A percentile compares a stretch with the other conserved stretches of the same genome.
Evolutionary conservation across 2,329 filamentous ascomycete genomes (phyloP).

Genomic region (Diplodia scrobiculata): DNA sequence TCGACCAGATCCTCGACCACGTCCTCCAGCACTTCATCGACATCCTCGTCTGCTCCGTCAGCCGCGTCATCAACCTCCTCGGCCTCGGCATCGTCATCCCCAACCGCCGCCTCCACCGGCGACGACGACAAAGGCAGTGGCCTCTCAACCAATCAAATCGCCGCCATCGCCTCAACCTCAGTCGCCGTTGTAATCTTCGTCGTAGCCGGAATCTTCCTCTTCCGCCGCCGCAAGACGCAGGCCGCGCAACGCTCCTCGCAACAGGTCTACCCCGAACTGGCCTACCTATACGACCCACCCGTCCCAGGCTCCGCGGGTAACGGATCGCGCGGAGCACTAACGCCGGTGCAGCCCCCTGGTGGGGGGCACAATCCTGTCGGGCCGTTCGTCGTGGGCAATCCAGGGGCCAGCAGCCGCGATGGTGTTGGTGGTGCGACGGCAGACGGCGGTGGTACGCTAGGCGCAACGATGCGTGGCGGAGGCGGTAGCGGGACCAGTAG

Average conservation of each 20-base stretch:
- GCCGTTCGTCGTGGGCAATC: not conserved
- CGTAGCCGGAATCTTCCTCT: conserved; percentile 40
- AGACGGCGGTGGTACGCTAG: not conserved
- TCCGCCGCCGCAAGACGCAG: conserved; percentile 36
- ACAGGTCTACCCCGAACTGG: conserved; percentile 40
- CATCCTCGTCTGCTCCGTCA: conserved; percentile 13
- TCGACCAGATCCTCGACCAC: not conserved
- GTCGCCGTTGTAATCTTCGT: conserved; percentile 41
- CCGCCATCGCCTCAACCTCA: conserved; percentile 41
- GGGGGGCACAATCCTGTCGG: not conserved
- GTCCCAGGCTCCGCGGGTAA: not conserved
- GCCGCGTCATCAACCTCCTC: not conserved
- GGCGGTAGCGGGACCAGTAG: not conserved
- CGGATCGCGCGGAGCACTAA: not conserved
- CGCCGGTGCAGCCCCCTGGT: not conserved
- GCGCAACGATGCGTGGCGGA: conserved; percentile 1
- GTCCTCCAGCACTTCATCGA: conserved; percentile 12
- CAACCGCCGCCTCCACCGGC: conserved; percentile 20
- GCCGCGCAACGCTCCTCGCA: conserved; percentile 32
- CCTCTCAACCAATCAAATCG: conserved; percentile 40
- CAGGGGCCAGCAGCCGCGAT: not conserved
- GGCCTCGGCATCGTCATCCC: not conserved
- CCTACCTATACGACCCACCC: conserved; percentile 42
- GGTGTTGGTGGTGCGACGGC: not conserved
- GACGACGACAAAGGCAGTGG: conserved; percentile 21